Evolutionary conservation across 169 alveolate genomes (phyloP), one percentile per base, ranked within the genome.

Genomic region (Plasmodium gaboni): DNA sequence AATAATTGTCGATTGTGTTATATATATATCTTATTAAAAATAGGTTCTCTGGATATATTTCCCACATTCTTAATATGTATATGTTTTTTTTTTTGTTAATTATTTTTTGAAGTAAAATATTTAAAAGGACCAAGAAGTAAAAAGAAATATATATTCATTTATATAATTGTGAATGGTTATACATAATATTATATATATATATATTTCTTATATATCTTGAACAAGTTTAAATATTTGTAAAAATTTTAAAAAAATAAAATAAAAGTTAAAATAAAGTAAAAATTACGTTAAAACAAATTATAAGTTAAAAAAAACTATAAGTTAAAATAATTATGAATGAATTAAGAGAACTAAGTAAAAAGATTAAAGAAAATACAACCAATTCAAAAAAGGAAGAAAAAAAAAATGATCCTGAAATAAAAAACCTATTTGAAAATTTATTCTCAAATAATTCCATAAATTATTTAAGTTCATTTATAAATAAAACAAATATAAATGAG

Each of bases 331-430:
- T 32, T 65, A 86, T 86, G 92, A 71, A 86, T 71, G 92, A 86
- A 60, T 65, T 86, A 86, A 86, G 61, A 55, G 92, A 86, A 28
- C 55, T 86, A 61, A 86, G 87, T 42, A 86, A 38, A 63, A 86
- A 65, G 46, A 73, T 86, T 50, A 86, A 60, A 60, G 92, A 86
- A 71, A 86, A 86, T 64, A 86, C 87, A 15, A 61, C 69, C 17
- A 24, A 32, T 22, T 70, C 70, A 70, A 83, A 83, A 42, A 32
- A 32, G 6, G 87, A 86, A 19, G 87, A 86, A 70, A 70, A 67
- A 50, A 86, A 69, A 65, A 70, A 61, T 57, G 92, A 86, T 26
- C 74, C 87, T 3, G 92, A 86, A 70, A 86, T 86, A 70, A 69
- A 71, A 59, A 86, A 86, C 26, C n/a, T 86, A 26, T 86, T 86